Evolutionary conservation across 1,284 basidiomycete species (phyloP).

Genomic region (Ceratobasidium papillatum): DNA sequence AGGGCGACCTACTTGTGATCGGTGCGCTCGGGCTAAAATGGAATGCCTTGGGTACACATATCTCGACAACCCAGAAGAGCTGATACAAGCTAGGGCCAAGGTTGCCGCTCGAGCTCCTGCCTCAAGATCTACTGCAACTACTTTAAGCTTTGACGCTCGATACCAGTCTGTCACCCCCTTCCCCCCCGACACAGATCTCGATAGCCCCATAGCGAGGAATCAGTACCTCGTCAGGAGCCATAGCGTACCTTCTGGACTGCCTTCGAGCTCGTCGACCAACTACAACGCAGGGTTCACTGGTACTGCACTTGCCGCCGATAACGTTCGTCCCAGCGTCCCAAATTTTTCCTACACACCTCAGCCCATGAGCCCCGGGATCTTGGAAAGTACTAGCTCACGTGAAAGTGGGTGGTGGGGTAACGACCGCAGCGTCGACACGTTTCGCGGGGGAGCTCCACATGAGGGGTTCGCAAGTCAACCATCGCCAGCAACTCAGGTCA

Average conservation of each 20-base stretch:
- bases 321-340: background rate
- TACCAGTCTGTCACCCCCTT: background rate
- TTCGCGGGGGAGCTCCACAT: constrained; percentile 2
- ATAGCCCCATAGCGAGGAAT: background rate
- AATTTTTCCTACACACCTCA: background rate
- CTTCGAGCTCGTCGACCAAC: background rate
- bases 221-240: background rate
- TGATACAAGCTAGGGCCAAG: constrained; percentile 7
- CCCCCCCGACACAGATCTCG: background rate
- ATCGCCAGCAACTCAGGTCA: background rate
- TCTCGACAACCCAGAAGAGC: background rate
- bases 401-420: background rate
- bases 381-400: background rate
- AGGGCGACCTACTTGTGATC: background rate
- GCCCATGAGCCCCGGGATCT: background rate
- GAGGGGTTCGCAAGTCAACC: background rate
- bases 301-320: background rate
- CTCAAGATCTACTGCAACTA: background rate
- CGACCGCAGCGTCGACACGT: background rate
- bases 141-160: background rate
- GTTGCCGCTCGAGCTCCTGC: background rate
- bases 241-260: background rate
- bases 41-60: constrained; percentile 31
- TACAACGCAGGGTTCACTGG: background rate
- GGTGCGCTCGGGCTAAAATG: background rate